Base-by-base conservation (phyloP, 805 yeast genomes). In the Yamadazyma insecticola region DNA sequence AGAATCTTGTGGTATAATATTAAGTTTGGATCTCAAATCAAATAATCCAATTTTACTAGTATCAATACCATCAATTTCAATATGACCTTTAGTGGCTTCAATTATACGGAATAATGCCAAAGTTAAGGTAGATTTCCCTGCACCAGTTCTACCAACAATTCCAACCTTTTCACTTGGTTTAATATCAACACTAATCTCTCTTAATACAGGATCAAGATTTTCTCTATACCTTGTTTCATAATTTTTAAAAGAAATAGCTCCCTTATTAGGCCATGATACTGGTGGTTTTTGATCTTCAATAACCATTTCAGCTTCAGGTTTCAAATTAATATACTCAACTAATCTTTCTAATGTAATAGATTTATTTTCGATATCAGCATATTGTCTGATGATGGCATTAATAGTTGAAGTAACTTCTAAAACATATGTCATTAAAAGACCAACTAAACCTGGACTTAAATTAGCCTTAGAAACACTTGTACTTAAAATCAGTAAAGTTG, bases 101-200 rank as follows among this genome's bases (percentile, higher is more conserved):
- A 89, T 84, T 27, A 88, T 75, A 45, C 97, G 66, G 68, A 85
- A 88, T 23, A 88, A 60, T 0, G 96, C 92, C 48, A 86, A 60
- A 0, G 95, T 82, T 48, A 88, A 67, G 1, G 95, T 81, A 0
- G 92, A 81, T 56, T 88, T 88, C 42, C 97, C 97, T 2, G 97
- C 97, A 41, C 97, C 97, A 0, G 97, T 89, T 53, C 97, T 74
- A 16, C 97, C 97, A 35, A 90, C 97, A 57, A 89, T 88, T 40
- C 97, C 97, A 50, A 89, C 69, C 56, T 90, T 90, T 53, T 90
- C 97, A 35, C 73, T 65, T 1, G 89, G 76, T 28, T 76, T 69
- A 45, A 90, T 76, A 9, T 71, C 60, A 15, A 90, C 50, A 36
- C 63, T 69, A 45, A 90, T 73, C 36, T 78, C 64, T 46, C 78